Percentiles rank a stretch among this genome's conserved stretches.
Conservation (phyloP, 306 rosid genomes). For the Vigna nakashimae region DNA sequence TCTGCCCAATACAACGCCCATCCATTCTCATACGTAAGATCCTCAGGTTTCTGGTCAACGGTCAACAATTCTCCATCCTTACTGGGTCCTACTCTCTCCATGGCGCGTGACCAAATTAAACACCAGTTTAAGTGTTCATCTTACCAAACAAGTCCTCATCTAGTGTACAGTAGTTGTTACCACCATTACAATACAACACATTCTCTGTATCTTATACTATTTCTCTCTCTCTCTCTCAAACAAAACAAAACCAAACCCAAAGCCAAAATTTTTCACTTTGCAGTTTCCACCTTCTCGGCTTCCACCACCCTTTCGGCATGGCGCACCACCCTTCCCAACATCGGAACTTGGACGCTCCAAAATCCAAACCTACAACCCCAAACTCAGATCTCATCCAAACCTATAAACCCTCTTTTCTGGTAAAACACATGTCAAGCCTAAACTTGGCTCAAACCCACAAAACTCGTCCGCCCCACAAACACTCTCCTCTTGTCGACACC, state of each 20-base stretch:
- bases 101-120: constrained; percentile 53
- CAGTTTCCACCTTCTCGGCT: neutral
- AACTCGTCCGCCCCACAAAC: constrained; percentile 38
- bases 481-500: constrained; percentile 41
- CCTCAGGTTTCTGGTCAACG: constrained; percentile 52
- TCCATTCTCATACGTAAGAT: constrained; percentile 35
- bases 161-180: neutral
- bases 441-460: constrained; percentile 41
- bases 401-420: constrained; percentile 47
- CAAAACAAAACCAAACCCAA: neutral
- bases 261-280: neutral
- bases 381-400: constrained; percentile 53
- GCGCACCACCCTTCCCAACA: constrained; percentile 63
- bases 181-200: neutral
- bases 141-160: constrained; percentile 53
- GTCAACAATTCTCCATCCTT: constrained; percentile 48
- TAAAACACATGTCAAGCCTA: constrained; percentile 49
- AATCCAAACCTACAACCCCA: constrained; percentile 43
- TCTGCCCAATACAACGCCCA: neutral
- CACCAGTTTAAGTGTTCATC: constrained; percentile 2
- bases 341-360: constrained; percentile 53
- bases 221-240: neutral
- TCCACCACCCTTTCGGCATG: constrained; percentile 39
- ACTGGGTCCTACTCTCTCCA: constrained; percentile 14
- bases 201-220: too few species aligned